Evolutionary conservation across 352 stramenopile species (phyloP).

Genomic region (Pythium brachiatum): DNA sequence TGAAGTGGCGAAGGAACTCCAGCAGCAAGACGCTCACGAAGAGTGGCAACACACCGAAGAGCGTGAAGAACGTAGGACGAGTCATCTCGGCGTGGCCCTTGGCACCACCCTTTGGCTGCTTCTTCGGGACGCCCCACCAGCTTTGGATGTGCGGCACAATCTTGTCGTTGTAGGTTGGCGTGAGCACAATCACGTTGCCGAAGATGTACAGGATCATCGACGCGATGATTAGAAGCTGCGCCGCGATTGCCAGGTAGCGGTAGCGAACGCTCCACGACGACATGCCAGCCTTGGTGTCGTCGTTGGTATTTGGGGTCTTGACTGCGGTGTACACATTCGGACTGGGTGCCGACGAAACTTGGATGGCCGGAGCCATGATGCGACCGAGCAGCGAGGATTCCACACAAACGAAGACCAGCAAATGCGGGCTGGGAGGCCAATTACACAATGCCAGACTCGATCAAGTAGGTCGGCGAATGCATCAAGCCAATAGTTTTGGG

Average conservation of each 20-base stretch:
- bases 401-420: neutral
- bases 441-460: neutral
- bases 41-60: conserved; percentile 42
- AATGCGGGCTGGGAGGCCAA: neutral
- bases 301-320: neutral
- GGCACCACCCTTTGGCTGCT: conserved; percentile 5
- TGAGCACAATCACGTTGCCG: conserved; percentile 31
- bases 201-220: conserved; percentile 33
- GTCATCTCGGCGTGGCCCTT: conserved; percentile 45
- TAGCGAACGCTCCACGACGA: neutral
- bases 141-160: conserved; percentile 7
- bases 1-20: conserved; percentile 37
- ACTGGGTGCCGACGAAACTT: neutral
- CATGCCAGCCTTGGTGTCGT: neutral
- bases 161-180: conserved; percentile 22
- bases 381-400: neutral
- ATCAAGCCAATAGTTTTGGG: neutral
- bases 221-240: conserved; percentile 29
- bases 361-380: neutral
- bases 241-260: conserved; percentile 13
- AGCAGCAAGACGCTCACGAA: conserved; percentile 36
- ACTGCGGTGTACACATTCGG: neutral
- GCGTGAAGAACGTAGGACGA: conserved; percentile 47
- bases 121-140: conserved; percentile 34
- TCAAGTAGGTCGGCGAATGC: neutral